Evolutionary conservation across 1,284 basidiomycete species (phyloP), one percentile per base, ranked within the genome.

Genomic region (Sphagnurus paluster): DNA sequence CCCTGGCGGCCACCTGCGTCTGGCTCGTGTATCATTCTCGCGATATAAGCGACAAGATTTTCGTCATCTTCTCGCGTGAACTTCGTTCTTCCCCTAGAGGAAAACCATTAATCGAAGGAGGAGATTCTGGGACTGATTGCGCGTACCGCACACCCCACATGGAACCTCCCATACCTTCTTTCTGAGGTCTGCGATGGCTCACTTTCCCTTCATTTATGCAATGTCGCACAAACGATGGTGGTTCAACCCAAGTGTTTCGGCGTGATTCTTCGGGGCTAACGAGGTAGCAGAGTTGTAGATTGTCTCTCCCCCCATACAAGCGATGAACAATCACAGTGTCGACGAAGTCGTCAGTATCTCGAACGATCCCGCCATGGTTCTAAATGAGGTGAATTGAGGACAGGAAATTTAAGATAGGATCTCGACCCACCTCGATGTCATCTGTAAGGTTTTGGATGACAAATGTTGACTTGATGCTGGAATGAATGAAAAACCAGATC

Each of bases 21-120:
- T 26, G 55, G 48, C 13, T 68, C 44, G 6, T 72, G 73, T 5
- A 71, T 57, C n/a, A 45, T 48, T 10, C 50, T 51, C 5, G 72
- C 69, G 4, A 75, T 44, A 38, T 65, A 74, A 17, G 53, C 45
- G n/a, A 57, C 62, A n/a, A 76, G 46, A 4, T 65, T 44, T 2
- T 62, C 40, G 28, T 72, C 71, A 21, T 77, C 73, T 10, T 63
- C 56, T 7, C 29, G 9, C 0, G 72, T 72, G 35, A 64, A 76
- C 19, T 48, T 36, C 1, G 17, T 51, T 13, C 67, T 63, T 10
- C 54, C 56, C 21, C 49, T 55, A 29, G 3, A 19, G 24, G 25
- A 41, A 20, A 23, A 20, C 19, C 36, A 28, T 38, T 42, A 26
- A 38, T 0, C 16, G 34, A 17, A 19, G 28, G 7, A 17, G 3